A percentile compares a stretch with the other conserved stretches of the same genome.
Evolutionary conservation across 306 rosid genomes (phyloP).

Genomic region (Citrullus colocynthis): DNA sequence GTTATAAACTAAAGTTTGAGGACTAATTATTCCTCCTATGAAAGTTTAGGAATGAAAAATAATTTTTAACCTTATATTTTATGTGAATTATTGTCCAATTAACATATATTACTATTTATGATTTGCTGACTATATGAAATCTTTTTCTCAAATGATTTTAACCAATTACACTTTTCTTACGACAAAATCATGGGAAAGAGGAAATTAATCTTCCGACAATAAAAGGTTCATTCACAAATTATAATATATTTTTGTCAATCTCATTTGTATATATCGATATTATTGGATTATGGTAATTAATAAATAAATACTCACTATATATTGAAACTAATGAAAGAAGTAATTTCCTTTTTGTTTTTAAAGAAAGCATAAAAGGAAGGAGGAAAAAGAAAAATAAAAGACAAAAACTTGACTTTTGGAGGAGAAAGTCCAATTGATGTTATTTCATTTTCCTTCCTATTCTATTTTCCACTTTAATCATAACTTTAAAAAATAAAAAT

Average conservation of each 20-base stretch:
- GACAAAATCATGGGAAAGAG: neutral
- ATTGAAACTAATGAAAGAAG: neutral
- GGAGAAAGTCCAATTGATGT: neutral
- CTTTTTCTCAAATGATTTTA: neutral
- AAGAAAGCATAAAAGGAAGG: neutral
- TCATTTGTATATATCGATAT: neutral
- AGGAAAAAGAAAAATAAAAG: neutral
- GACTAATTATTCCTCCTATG: too few relatives aligned
- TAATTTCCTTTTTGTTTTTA: neutral
- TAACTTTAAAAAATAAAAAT: neutral
- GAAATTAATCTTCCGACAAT: neutral
- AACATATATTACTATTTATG: neutral
- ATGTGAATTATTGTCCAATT: neutral
- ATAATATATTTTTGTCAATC: neutral
- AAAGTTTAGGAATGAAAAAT: too few relatives aligned
- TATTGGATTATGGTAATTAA: neutral
- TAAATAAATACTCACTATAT: neutral
- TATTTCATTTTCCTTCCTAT: slow-evolving; percentile 5
- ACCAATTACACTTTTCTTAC: neutral
- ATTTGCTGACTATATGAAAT: neutral
- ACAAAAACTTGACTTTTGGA: neutral
- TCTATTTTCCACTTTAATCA: slow-evolving; percentile 1
- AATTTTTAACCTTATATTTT: too few relatives aligned
- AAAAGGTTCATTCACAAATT: neutral
- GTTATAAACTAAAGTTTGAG: too few relatives aligned